These are phyloP conservation scores for Russula dissimulans DNA, from an alignment of 768 basidiomycete genomes.

Conservation along the genomic window DNA sequence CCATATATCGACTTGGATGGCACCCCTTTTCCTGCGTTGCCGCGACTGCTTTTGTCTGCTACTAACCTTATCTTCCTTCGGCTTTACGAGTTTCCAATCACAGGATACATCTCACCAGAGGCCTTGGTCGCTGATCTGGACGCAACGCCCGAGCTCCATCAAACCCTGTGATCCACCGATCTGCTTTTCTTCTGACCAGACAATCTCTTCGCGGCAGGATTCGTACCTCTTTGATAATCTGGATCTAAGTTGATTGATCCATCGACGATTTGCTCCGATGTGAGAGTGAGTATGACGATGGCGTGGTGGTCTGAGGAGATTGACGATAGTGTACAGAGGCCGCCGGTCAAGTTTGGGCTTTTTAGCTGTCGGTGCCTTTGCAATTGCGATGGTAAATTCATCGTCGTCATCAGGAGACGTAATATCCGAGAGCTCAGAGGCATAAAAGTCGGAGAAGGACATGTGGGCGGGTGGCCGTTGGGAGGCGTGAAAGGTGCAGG, in stretches of 20 bases:
- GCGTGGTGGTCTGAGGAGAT: no score
- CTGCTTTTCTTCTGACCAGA: constrained; percentile 73
- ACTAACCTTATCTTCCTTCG: no score
- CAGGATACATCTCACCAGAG: no score
- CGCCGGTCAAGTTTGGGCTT: no score
- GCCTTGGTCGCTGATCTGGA: no score
- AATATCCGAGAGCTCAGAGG: constrained; percentile 26
- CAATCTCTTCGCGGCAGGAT: constrained; percentile 43
- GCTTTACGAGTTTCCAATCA: no score
- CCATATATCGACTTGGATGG: no score
- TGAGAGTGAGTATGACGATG: neutral
- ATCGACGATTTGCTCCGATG: constrained; percentile 52
- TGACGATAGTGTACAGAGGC: no score
- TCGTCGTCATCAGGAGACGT: constrained; percentile 20
- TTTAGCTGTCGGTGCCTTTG: no score
- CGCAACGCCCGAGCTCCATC: no score
- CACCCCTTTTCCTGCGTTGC: neutral
- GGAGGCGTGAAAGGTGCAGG: neutral
- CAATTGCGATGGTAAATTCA: no score
- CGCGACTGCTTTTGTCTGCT: no score
- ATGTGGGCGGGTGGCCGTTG: neutral
- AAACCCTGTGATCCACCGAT: constrained; percentile 28
- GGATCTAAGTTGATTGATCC: constrained; percentile 62
- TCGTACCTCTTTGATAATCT: constrained; percentile 66
- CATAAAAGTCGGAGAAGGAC: constrained; percentile 21